Percentiles rank a stretch among this genome's conserved stretches.
Conservation (phyloP, 768 basidiomycete species). For the Mycena olivaceomarginata region DNA sequence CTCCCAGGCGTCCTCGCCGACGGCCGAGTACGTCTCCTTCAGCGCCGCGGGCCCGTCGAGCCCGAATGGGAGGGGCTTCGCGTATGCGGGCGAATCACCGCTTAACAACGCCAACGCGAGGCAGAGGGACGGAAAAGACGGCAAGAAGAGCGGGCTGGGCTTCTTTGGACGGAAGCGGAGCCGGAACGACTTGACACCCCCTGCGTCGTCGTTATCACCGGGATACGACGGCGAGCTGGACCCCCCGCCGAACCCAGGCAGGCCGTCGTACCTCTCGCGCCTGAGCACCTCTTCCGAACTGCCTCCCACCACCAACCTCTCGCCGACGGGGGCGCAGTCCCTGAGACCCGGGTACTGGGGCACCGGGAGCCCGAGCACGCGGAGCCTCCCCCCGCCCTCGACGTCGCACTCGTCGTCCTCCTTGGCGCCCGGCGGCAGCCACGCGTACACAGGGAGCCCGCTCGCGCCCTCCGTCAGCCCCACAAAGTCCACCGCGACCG, state of each 20-base stretch:
- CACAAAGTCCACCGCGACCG: constrained; percentile 6
- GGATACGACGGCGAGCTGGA: neutral
- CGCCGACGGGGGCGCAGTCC: neutral
- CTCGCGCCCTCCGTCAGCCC: constrained; percentile 28
- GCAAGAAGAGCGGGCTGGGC: neutral
- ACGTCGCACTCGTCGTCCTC: neutral
- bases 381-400: constrained; percentile 25
- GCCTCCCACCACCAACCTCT: neutral
- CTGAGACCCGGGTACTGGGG: neutral
- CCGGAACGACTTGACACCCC: neutral
- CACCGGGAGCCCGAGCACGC: neutral
- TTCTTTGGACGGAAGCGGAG: constrained; percentile 41
- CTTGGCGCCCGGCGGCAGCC: neutral
- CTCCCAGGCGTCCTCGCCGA: constrained; percentile 3
- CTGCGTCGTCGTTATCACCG: neutral
- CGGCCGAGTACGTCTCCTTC: constrained; percentile 40
- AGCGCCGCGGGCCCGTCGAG: constrained; percentile 20
- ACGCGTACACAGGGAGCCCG: neutral
- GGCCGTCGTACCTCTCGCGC: constrained; percentile 13
- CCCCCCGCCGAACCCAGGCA: constrained; percentile 3
- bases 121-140: neutral
- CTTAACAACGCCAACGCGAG: neutral
- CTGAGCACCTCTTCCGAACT: constrained; percentile 36
- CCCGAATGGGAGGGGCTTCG: constrained; percentile 37
- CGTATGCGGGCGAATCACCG: constrained; percentile 34